Conservation (phyloP, 192 early-diverging fungal genomes). For the Ambispora gerdemannii region DNA sequence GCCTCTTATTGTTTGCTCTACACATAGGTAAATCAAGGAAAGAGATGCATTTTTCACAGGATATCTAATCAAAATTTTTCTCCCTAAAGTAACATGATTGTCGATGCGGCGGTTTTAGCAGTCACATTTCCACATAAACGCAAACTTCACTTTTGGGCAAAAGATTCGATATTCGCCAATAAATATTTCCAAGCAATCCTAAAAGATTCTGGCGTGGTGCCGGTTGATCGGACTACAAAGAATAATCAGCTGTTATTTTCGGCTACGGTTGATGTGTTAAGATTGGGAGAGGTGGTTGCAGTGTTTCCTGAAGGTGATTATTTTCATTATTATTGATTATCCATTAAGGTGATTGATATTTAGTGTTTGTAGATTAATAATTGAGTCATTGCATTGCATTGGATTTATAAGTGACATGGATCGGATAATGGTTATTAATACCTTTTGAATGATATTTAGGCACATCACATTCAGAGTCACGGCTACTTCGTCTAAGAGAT, state of each 20-base stretch:
- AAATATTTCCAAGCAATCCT: conserved; percentile 34
- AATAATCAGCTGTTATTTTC: conserved; percentile 46
- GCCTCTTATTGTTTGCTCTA: conserved; percentile 37
- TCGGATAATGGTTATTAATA: too few relatives aligned
- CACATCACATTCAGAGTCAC: conserved; percentile 39
- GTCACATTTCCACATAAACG: conserved; percentile 42
- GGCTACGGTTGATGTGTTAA: conserved; percentile 43
- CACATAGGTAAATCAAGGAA: conserved; percentile 30
- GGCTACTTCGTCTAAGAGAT: conserved; percentile 43
- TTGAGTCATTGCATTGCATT: background rate
- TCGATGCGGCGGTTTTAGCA: conserved; percentile 45
- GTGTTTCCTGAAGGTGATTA: conserved; percentile 52
- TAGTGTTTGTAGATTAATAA: background rate
- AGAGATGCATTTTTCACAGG: background rate
- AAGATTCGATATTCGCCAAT: conserved; percentile 46
- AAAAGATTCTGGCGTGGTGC: conserved; percentile 42
- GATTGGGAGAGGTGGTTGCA: conserved; percentile 44
- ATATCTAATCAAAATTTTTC: background rate
- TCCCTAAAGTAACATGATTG: conserved; percentile 45
- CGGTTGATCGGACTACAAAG: conserved; percentile 49
- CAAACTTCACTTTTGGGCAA: conserved; percentile 52
- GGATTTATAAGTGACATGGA: background rate
- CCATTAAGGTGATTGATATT: background rate
- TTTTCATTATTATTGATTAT: background rate
- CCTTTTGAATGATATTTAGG: too few relatives aligned